These are phyloP conservation scores for Trichoderma lentiforme DNA, from an alignment of 2,329 filamentous ascomycete species.

Conservation along the genomic window DNA sequence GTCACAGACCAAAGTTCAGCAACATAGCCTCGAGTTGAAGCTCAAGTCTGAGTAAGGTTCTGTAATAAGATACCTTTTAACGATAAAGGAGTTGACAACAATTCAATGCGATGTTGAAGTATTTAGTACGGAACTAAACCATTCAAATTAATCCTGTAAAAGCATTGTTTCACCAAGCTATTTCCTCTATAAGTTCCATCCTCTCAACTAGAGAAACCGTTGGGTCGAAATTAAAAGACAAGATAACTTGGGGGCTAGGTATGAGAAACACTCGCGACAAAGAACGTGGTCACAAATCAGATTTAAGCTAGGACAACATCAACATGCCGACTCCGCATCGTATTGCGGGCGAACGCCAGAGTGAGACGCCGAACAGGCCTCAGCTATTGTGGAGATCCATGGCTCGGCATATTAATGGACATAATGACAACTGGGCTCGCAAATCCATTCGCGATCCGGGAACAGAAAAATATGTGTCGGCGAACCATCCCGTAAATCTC, in stretches of 20 bases:
- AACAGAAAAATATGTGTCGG: not conserved
- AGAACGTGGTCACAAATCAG: not conserved
- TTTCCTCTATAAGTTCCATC: not conserved
- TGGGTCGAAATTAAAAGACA: not conserved
- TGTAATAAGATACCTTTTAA: too few species aligned
- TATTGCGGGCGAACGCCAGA: not conserved
- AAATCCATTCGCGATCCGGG: not conserved
- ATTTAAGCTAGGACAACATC: not conserved
- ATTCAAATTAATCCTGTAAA: not conserved
- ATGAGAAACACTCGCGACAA: not conserved
- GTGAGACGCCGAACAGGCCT: not conserved
- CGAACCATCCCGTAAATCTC: not conserved
- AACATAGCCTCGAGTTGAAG: too few species aligned
- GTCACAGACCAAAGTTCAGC: too few species aligned
- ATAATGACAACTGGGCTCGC: not conserved
- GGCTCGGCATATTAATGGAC: not conserved
- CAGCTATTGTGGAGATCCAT: not conserved
- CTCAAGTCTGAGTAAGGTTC: too few species aligned
- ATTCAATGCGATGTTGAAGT: too few species aligned
- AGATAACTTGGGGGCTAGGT: not conserved
- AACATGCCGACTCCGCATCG: not conserved
- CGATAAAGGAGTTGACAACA: too few species aligned
- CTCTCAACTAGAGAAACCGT: not conserved
- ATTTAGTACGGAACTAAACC: too few species aligned
- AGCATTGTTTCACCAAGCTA: not conserved